Evolutionary conservation across 2,329 filamentous ascomycete genomes (phyloP), one percentile per base, ranked within the genome.

Genomic region (Taxawa tesnikishii): DNA sequence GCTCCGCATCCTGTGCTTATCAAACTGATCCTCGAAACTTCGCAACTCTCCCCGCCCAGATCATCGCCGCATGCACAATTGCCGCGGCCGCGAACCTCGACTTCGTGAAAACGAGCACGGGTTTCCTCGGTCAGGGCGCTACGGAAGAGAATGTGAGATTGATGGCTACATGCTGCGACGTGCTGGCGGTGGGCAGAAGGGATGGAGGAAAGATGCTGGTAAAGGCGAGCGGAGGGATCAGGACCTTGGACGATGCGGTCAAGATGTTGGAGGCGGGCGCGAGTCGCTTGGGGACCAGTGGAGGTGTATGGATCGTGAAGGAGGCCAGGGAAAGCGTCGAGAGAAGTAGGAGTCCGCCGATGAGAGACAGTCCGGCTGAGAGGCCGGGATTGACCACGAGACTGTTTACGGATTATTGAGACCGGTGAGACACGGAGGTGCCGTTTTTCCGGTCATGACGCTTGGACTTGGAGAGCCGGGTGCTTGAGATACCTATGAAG

Each of bases 1-100:
- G 64, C 58, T 19, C 62, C 50, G 1, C 40, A 48, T 5, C 58
- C 60, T 6, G 47, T 58, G 3, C 52, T 58, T 14, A 43, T 68
- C 25, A 75, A 76, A 47, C 62, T 74, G 28, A 76, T 75, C 39
- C 50, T 75, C 31, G 72, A 75, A 47, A 73, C 70, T 6, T 66
- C 65, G 1, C 63, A 70, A 43, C 55, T 75, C 12, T 49, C 46
- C 3, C 39, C 47, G 4, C 44, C 55, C 59, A 74, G 39, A 64
- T 74, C 33, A 58, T 74, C 19, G 68, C 68, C 1, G 70, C 61
- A 1, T 62, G 61, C 12, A 58, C 65, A 14, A 55, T 75, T 25
- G 62, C 66, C 2, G 62, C 60, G 11, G 56, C 62, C 19, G 69
- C 70, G 2, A 60, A 60, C 4, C 67, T 68, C 29, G 68, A 75